Evolutionary conservation across 2,329 filamentous ascomycete genomes (phyloP), one percentile per base, ranked within the genome.

Genomic region (Fusarium scirpi): DNA sequence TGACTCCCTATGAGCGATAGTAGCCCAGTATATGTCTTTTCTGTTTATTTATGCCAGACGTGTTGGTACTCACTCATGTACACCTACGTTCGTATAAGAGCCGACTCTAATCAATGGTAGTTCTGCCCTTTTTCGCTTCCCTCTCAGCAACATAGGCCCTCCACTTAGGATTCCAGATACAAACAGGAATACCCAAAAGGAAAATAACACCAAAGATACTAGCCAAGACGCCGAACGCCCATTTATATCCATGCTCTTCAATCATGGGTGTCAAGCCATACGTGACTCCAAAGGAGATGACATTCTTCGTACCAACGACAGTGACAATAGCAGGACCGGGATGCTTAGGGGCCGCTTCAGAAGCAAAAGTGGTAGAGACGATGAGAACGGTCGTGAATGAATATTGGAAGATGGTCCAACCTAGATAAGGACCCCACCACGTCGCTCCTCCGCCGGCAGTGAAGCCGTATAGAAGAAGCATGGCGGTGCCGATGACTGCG

Each of bases 131-230:
- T 13, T 20, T 48, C 29, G 34, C 59, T 16, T 69, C 66, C 22
- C 30, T 69, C 16, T 53, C 20, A 13, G 65, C 61, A 40, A 58
- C 49, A 5, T 66, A 69, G 3, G 52, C 60, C 11, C 67, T 51
- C 65, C 61, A 69, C 48, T 44, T 66, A 11, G 66, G 67, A 25
- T 70, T 70, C 32, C 58, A 54, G 2, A 67, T 41, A 40, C 65
- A 70, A 8, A 70, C 67, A 24, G 68, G 68, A 47, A 70, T 65
- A 2, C 67, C 68, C 8, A 70, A 34, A 13, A 64, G 9, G 12
- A 70, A 70, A n/a, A 70, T 70, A 13, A 30, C 67, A 8, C 32
- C 67, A 32, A 70, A 64, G 1, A 70, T 22, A n/a, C 40, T 55
- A 20, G 62, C 49, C n/a, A 63, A 32, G 2, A 63, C 48, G 4